phyloP scores from a whole-genome alignment of 768 basidiomycete genomes.

The Dictyophora rubrovolvata region DNA sequence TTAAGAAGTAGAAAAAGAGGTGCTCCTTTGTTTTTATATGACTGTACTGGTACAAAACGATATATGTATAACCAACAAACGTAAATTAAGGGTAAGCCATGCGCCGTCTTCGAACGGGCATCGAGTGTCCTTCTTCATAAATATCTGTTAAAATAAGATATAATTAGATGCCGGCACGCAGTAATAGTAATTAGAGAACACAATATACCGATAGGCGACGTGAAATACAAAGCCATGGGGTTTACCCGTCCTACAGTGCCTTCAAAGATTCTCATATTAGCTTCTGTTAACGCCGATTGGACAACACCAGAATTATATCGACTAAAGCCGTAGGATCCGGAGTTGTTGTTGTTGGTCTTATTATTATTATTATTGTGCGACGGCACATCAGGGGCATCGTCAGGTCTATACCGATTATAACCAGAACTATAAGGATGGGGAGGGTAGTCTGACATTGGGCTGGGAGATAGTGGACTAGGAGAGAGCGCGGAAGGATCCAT shows the following conservation, averaged over 20 bases:
- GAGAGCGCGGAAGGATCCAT: background rate
- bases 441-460: background rate
- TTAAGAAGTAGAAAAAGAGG: too few species aligned
- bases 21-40: too few species aligned
- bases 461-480: background rate
- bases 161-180: background rate
- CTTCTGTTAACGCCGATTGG: background rate
- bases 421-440: background rate
- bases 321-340: background rate
- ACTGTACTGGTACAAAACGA: too few species aligned
- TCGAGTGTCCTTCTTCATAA: background rate
- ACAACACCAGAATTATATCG: background rate
- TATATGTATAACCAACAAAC: background rate
- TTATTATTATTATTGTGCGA: background rate
- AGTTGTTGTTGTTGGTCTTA: background rate
- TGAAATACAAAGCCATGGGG: conserved; percentile 3
- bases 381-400: background rate
- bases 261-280: background rate
- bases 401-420: background rate
- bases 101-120: background rate
- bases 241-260: background rate
- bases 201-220: conserved; percentile 3
- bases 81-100: background rate
- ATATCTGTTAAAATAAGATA: background rate
- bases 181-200: background rate